A percentile compares a stretch with the other conserved stretches of the same genome.
Evolutionary conservation across 176 grass and related monocot species (phyloP).

Genomic region (Carex parvula): DNA sequence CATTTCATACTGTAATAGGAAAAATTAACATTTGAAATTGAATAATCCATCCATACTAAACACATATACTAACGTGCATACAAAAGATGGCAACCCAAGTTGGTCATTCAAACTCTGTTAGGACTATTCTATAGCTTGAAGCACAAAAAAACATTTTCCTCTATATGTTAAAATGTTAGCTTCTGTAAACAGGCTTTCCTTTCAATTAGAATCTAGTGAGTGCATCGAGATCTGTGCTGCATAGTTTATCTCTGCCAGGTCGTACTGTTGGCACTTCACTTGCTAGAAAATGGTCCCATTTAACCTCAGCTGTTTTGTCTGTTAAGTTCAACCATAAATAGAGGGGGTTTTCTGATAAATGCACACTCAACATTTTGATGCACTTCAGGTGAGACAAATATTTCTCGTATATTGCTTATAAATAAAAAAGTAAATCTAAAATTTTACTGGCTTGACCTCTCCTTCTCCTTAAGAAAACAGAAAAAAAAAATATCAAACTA

Average conservation of each 20-base stretch:
- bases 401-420: background rate
- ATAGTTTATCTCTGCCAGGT: background rate
- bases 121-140: background rate
- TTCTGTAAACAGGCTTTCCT: background rate
- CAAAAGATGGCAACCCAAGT: background rate
- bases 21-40: background rate
- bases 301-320: slow-evolving; percentile 5
- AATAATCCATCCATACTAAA: background rate
- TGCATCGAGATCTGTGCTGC: background rate
- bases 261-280: background rate
- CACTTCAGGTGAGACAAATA: background rate
- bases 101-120: background rate
- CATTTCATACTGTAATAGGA: background rate
- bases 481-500: background rate
- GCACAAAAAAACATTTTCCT: background rate
- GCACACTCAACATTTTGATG: background rate
- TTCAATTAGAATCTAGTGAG: background rate
- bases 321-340: background rate
- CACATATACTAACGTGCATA: background rate
- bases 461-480: background rate
- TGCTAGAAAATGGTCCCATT: slow-evolving; percentile 9
- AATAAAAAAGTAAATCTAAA: background rate
- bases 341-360: background rate
- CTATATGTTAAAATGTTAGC: background rate
- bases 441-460: background rate